phyloP scores from a whole-genome alignment of 2,329 filamentous ascomycete species.

The Aspergillus pseudoterreus region DNA sequence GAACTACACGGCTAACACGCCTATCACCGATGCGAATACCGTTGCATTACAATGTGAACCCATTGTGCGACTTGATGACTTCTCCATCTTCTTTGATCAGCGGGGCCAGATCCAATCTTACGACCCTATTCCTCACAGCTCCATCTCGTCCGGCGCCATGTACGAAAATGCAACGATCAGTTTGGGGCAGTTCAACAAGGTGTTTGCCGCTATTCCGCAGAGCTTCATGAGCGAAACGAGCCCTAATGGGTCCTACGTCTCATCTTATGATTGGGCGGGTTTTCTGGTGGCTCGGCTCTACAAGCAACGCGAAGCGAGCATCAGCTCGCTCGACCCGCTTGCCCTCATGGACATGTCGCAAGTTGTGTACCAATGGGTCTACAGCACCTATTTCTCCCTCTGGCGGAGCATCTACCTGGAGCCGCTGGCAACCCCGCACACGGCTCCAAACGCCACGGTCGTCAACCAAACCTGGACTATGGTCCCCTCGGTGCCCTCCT shows the following conservation, averaged over 20 bases:
- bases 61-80: conserved; percentile 19
- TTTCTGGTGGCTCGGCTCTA: conserved; percentile 33
- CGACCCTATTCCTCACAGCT: conserved; percentile 14
- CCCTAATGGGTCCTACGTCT: conserved; percentile 22
- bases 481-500: conserved; percentile 26
- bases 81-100: conserved; percentile 25
- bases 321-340: conserved; percentile 21
- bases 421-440: conserved; percentile 14
- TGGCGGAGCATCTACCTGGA: conserved; percentile 31
- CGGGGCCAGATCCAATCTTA: conserved; percentile 24
- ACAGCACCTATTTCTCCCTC: conserved; percentile 33
- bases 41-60: conserved; percentile 33
- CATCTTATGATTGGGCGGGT: conserved; percentile 34
- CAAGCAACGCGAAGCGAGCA: conserved; percentile 20
- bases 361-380: conserved; percentile 33
- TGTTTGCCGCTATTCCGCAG: conserved; percentile 32
- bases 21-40: conserved; percentile 24
- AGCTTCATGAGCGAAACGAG: conserved; percentile 26
- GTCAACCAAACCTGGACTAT: conserved; percentile 30
- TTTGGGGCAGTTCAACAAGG: conserved; percentile 34
- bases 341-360: conserved; percentile 23
- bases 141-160: conserved; percentile 23
- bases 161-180: conserved; percentile 32
- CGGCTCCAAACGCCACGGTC: conserved; percentile 23
- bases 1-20: conserved; percentile 25